phyloP scores from a whole-genome alignment of 768 basidiomycete species.

The Boletus vermiculosoides region DNA sequence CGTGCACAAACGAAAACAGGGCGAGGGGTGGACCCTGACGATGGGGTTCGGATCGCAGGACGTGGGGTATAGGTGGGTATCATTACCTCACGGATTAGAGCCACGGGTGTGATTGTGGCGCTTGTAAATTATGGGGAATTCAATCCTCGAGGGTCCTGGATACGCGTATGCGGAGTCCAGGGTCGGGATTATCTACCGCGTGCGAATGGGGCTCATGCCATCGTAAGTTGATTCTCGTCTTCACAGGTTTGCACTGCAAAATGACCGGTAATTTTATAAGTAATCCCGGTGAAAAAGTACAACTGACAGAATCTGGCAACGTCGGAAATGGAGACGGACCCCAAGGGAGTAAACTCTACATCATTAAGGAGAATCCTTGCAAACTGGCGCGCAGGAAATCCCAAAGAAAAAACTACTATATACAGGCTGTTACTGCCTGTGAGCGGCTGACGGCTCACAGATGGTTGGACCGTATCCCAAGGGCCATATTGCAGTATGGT shows the following conservation, averaged over 20 bases:
- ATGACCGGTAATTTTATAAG: slow-evolving; percentile 45
- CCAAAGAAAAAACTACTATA: slow-evolving; percentile 69
- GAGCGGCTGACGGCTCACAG: slow-evolving; percentile 11
- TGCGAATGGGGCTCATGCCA: not conserved
- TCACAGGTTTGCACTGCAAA: slow-evolving; percentile 49
- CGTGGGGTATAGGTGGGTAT: slow-evolving; percentile 40
- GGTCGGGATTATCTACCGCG: not conserved
- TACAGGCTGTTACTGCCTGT: slow-evolving; percentile 71
- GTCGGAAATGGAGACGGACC: slow-evolving; percentile 71
- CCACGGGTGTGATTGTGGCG: slow-evolving; percentile 23
- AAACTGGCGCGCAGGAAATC: slow-evolving; percentile 66
- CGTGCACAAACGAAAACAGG: slow-evolving; percentile 56
- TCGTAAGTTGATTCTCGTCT: slow-evolving; percentile 60
- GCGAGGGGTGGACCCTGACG: slow-evolving; percentile 66
- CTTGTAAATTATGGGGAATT: slow-evolving; percentile 70
- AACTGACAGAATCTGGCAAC: slow-evolving; percentile 1
- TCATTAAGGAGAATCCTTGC: slow-evolving; percentile 57
- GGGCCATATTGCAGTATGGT: slow-evolving; percentile 49
- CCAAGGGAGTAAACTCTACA: slow-evolving; percentile 56
- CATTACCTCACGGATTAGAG: not conserved
- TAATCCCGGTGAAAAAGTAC: not conserved
- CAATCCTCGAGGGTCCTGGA: slow-evolving; percentile 70
- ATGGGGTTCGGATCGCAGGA: slow-evolving; percentile 82
- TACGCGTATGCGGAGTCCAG: slow-evolving; percentile 45
- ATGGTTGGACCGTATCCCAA: not conserved